These are phyloP conservation scores for Malassezia brasiliensis DNA, from an alignment of 1,284 basidiomycete genomes.

Conservation along the genomic window DNA sequence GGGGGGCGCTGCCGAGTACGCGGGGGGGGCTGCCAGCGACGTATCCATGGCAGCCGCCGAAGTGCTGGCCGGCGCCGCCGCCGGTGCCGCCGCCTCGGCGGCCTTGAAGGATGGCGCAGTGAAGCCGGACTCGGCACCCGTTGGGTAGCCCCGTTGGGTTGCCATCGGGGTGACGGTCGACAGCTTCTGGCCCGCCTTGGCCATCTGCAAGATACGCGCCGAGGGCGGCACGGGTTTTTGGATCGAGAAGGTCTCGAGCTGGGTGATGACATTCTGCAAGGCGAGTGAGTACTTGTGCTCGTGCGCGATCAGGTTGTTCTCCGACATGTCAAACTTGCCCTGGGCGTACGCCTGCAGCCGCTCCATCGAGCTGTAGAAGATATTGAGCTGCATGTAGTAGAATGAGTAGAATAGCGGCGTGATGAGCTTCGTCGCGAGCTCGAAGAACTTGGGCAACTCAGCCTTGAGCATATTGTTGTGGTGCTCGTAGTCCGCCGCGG, in stretches of 20 bases:
- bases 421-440: constrained; percentile 76
- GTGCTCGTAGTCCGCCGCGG: constrained; percentile 90
- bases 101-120: not conserved
- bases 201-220: constrained; percentile 21
- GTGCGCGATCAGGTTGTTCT: constrained; percentile 57
- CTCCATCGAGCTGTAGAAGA: constrained; percentile 85
- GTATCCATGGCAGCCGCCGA: not conserved
- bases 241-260: constrained; percentile 42
- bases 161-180: not conserved
- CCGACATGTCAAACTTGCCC: constrained; percentile 66
- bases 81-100: not conserved
- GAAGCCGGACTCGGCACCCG: not conserved
- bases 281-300: constrained; percentile 67
- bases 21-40: constrained; percentile 27
- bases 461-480: constrained; percentile 84
- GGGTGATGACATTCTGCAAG: constrained; percentile 66
- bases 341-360: constrained; percentile 75
- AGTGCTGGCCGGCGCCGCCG: constrained; percentile 5
- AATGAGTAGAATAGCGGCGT: constrained; percentile 94
- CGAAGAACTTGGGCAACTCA: constrained; percentile 84
- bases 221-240: constrained; percentile 29
- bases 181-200: constrained; percentile 10
- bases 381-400: constrained; percentile 98
- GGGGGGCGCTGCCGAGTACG: constrained; percentile 36
- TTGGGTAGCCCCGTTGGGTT: not conserved